Conservation (phyloP, 2,329 filamentous ascomycete species). For the Fusarium austroafricanum region DNA sequence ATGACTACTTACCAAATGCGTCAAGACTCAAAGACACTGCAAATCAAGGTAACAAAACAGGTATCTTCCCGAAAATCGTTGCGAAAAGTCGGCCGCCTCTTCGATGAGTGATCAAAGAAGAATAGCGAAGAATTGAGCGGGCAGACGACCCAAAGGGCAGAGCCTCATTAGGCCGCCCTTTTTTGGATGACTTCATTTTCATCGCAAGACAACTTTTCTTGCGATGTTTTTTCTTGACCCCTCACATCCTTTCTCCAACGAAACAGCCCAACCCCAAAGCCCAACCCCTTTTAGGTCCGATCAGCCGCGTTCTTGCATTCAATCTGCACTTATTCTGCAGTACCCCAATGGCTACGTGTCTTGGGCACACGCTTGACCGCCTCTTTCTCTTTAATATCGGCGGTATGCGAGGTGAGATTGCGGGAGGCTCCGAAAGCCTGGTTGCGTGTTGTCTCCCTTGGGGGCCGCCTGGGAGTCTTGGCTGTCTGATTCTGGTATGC, state of each 20-base stretch:
- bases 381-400: neutral
- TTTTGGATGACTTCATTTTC: neutral
- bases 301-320: slow-evolving; percentile 5
- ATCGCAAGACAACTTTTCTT: neutral
- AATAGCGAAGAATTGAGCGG: neutral
- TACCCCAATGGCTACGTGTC: slow-evolving; percentile 6
- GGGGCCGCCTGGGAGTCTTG: neutral
- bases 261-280: neutral
- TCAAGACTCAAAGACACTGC: neutral
- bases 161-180: neutral
- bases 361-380: slow-evolving; percentile 6
- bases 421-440: neutral
- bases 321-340: neutral
- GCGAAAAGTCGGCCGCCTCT: neutral
- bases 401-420: neutral
- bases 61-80: neutral
- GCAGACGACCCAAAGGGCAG: neutral
- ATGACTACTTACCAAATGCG: neutral
- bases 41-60: neutral
- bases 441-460: neutral
- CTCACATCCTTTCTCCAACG: neutral
- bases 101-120: too few species aligned
- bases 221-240: neutral
- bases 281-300: slow-evolving; percentile 11
- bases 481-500: slow-evolving; percentile 4